Percentiles rank a stretch among this genome's conserved stretches.
phyloP scores from a whole-genome alignment of 2,329 filamentous ascomycete genomes.

The Ilyonectria robusta region DNA sequence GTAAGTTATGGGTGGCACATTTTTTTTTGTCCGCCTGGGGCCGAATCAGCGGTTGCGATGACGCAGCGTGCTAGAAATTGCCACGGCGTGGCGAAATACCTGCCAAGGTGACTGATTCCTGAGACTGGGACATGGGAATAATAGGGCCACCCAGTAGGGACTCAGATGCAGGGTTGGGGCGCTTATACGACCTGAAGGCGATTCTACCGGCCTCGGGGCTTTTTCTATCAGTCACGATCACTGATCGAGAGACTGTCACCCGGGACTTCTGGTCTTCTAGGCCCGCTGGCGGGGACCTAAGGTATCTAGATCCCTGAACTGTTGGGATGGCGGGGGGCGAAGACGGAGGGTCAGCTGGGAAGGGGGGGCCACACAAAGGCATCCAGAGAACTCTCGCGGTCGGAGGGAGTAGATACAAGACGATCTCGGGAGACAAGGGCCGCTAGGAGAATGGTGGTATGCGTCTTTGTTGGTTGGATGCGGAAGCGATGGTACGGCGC shows the following conservation, averaged over 20 bases:
- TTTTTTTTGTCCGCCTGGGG: constrained; percentile 17
- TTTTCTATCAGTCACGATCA: constrained; percentile 23
- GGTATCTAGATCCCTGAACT: background rate
- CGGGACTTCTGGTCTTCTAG: background rate
- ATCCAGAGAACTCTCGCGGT: background rate
- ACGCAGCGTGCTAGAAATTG: constrained; percentile 34
- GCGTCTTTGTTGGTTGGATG: constrained; percentile 13
- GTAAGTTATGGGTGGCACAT: constrained; percentile 14
- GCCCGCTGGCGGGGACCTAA: constrained; percentile 17
- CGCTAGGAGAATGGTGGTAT: constrained; percentile 6
- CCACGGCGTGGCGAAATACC: constrained; percentile 26
- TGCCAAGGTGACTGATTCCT: constrained; percentile 11
- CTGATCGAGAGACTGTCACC: background rate
- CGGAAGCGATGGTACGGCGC: background rate
- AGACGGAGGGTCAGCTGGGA: constrained; percentile 11
- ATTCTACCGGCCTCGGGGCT: constrained; percentile 10
- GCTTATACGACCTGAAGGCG: background rate
- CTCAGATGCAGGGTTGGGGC: constrained; percentile 7
- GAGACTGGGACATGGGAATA: constrained; percentile 23
- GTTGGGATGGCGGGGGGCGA: constrained; percentile 17
- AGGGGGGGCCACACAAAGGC: constrained; percentile 6
- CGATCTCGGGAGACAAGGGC: constrained; percentile 1
- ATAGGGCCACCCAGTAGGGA: constrained; percentile 17
- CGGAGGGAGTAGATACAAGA: background rate
- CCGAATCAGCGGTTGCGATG: constrained; percentile 30